Conservation (phyloP, 2,329 filamentous ascomycete genomes). For the Curvularia hawaiiensis region DNA sequence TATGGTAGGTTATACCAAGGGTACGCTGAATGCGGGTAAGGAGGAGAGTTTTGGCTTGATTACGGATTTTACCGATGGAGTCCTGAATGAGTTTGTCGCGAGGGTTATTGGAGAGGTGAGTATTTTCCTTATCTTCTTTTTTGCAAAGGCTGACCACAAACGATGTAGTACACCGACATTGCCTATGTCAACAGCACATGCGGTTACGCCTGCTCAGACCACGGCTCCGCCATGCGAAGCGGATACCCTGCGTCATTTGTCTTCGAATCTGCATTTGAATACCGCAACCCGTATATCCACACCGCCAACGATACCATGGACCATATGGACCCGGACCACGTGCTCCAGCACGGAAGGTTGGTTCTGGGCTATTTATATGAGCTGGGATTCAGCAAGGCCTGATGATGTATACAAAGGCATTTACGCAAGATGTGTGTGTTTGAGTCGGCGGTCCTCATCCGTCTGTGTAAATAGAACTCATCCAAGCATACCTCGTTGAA, state of each 20-base stretch:
- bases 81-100: slow-evolving; percentile 86
- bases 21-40: slow-evolving; percentile 43
- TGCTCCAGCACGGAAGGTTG: slow-evolving; percentile 85
- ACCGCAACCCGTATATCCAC: slow-evolving; percentile 67
- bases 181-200: slow-evolving; percentile 85
- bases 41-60: slow-evolving; percentile 88
- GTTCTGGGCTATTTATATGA: slow-evolving; percentile 82
- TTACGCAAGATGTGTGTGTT: not conserved
- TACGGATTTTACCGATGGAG: slow-evolving; percentile 82
- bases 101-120: slow-evolving; percentile 65
- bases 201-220: slow-evolving; percentile 80
- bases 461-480: not conserved
- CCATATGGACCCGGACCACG: slow-evolving; percentile 79
- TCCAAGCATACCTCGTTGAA: not conserved
- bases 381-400: slow-evolving; percentile 64
- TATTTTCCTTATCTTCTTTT: not conserved
- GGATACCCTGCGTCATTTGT: slow-evolving; percentile 76
- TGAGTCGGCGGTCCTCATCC: not conserved
- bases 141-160: not conserved
- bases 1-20: slow-evolving; percentile 80
- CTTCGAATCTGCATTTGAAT: slow-evolving; percentile 70
- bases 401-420: not conserved
- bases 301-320: slow-evolving; percentile 70
- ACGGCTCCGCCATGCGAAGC: slow-evolving; percentile 72
- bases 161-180: slow-evolving; percentile 77